These are phyloP conservation scores for Pelagophyceae sp. DNA, from an alignment of 352 stramenopile genomes.

Conservation along the genomic window DNA sequence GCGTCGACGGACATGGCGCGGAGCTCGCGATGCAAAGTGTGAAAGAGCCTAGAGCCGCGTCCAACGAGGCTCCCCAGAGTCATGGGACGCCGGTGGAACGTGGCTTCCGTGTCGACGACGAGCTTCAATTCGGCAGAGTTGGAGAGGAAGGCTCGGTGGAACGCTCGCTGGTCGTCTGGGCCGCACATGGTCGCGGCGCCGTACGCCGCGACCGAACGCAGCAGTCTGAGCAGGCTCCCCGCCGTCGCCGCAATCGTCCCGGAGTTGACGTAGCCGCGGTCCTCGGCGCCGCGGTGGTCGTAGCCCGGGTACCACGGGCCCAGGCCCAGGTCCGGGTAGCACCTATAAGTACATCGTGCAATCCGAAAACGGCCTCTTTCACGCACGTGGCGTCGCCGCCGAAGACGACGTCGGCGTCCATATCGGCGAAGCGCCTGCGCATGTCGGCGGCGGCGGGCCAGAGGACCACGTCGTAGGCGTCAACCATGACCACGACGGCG, in stretches of 20 bases:
- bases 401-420: neutral
- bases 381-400: neutral
- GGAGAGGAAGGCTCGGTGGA: neutral
- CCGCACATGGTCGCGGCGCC: neutral
- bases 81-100: neutral
- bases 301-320: neutral
- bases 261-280: neutral
- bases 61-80: neutral
- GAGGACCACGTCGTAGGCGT: constrained; percentile 14
- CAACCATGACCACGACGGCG: neutral
- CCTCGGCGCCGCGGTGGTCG: neutral
- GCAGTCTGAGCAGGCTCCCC: neutral
- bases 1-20: neutral
- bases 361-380: too few relatives aligned
- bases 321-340: neutral
- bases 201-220: neutral
- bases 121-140: neutral
- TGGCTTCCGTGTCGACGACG: neutral
- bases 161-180: constrained; percentile 5
- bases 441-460: neutral
- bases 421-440: neutral
- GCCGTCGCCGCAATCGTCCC: neutral
- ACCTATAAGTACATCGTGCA: too few relatives aligned
- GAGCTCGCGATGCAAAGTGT: neutral
- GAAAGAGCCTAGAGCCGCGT: neutral